Evolutionary conservation across 1,284 basidiomycete species (phyloP).

Genomic region (Cryptococcus floricola): DNA sequence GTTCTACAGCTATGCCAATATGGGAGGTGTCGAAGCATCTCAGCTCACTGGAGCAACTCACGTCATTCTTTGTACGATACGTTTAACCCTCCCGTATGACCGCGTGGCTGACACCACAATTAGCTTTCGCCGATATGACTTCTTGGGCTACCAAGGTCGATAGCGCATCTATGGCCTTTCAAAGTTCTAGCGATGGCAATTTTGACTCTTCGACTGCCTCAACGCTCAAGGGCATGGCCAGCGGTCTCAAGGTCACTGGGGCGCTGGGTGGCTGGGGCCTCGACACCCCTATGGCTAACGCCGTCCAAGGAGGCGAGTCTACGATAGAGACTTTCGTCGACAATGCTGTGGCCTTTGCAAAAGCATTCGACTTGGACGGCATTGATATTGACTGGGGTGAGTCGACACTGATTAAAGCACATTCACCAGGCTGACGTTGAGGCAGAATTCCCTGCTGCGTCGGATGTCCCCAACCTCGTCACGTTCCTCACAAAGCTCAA

Average conservation of each 20-base stretch:
- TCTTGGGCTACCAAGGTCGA: constrained; percentile 1
- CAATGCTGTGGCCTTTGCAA: constrained; percentile 8
- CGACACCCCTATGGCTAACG: constrained; percentile 11
- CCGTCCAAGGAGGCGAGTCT: constrained; percentile 5
- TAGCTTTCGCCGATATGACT: constrained; percentile 18
- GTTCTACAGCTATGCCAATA: constrained; percentile 9
- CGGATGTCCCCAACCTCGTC: constrained; percentile 12
- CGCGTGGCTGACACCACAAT: background rate
- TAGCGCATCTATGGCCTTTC: constrained; percentile 1
- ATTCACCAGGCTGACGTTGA: background rate
- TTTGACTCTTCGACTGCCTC: constrained; percentile 1
- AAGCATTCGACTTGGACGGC: constrained; percentile 19
- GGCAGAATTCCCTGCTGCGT: constrained; percentile 11
- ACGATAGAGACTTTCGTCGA: constrained; percentile 11
- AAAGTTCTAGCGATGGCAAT: constrained; percentile 7
- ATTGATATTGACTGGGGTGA: constrained; percentile 35
- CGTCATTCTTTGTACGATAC: constrained; percentile 22
- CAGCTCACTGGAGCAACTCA: constrained; percentile 27
- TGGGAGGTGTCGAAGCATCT: constrained; percentile 4
- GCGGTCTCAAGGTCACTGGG: constrained; percentile 19
- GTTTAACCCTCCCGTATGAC: background rate
- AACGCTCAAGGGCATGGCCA: constrained; percentile 4
- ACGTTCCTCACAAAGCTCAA: constrained; percentile 9
- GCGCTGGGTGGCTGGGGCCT: constrained; percentile 30
- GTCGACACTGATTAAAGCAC: background rate